Evolutionary conservation across 2,329 filamentous ascomycete genomes (phyloP).

Genomic region (Fusarium pininemorale): DNA sequence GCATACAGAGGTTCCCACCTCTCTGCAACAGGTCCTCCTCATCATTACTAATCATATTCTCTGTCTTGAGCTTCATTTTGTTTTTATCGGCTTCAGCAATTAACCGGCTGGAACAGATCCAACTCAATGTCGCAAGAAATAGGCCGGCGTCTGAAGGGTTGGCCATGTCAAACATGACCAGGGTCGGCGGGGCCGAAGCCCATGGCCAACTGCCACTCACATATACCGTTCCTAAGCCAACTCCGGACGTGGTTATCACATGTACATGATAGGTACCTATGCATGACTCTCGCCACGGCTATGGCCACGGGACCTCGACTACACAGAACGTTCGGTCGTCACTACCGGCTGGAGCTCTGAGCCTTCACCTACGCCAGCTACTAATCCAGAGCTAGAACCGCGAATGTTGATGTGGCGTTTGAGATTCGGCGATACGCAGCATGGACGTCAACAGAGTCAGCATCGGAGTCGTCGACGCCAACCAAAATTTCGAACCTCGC

Average conservation of each 20-base stretch:
- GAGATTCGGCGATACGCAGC: slow-evolving; percentile 29
- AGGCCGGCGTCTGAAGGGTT: slow-evolving; percentile 27
- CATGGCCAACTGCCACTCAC: slow-evolving; percentile 45
- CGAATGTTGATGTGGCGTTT: slow-evolving; percentile 36
- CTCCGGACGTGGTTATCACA: slow-evolving; percentile 43
- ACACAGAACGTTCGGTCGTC: slow-evolving; percentile 11
- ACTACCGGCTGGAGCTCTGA: slow-evolving; percentile 31
- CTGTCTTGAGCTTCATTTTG: neutral
- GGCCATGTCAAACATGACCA: slow-evolving; percentile 31
- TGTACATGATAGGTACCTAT: slow-evolving; percentile 36
- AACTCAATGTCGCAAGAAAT: slow-evolving; percentile 27
- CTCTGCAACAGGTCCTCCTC: neutral
- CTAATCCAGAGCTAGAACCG: slow-evolving; percentile 32
- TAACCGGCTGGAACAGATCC: slow-evolving; percentile 18
- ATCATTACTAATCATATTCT: neutral
- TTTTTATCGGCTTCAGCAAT: slow-evolving; percentile 8
- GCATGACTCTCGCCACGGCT: slow-evolving; percentile 41
- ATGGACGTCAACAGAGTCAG: slow-evolving; percentile 29
- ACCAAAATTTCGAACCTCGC: slow-evolving; percentile 21
- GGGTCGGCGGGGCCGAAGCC: slow-evolving; percentile 42
- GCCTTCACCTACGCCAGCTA: slow-evolving; percentile 19
- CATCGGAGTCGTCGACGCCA: slow-evolving; percentile 24
- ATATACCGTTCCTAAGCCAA: slow-evolving; percentile 41
- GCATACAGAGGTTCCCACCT: neutral
- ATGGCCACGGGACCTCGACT: slow-evolving; percentile 36